Conservation (phyloP, 2,329 filamentous ascomycete genomes). For the Cercospora beticola region DNA sequence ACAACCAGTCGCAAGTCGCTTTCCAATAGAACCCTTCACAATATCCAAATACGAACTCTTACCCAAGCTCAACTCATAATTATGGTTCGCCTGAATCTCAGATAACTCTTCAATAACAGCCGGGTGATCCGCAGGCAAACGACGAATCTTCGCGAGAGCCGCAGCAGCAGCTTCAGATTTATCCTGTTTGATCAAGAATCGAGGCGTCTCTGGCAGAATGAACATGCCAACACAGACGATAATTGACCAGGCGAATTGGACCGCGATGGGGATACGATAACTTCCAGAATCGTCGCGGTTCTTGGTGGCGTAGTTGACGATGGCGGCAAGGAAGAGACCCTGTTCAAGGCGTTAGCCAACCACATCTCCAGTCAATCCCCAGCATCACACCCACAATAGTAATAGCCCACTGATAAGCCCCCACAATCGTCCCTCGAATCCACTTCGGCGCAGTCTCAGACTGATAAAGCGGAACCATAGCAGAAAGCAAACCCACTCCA, state of each 20-base stretch:
- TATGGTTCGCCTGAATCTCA: constrained; percentile 85
- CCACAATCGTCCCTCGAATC: constrained; percentile 56
- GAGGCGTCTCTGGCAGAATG: constrained; percentile 39
- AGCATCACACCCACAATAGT: constrained; percentile 47
- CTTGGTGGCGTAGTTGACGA: constrained; percentile 66
- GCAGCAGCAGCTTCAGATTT: constrained; percentile 32
- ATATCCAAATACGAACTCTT: constrained; percentile 62
- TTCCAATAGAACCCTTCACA: constrained; percentile 62
- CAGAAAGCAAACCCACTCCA: constrained; percentile 38
- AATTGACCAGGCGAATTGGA: constrained; percentile 40
- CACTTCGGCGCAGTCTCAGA: constrained; percentile 48
- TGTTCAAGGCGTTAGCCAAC: constrained; percentile 13
- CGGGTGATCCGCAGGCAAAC: constrained; percentile 68
- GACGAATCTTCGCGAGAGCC: constrained; percentile 61
- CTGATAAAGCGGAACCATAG: constrained; percentile 59
- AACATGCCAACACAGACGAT: constrained; percentile 38
- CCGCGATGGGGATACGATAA: constrained; percentile 40
- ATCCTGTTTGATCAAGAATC: constrained; percentile 39
- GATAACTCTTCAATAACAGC: constrained; percentile 62
- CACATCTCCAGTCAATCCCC: neutral
- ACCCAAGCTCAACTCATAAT: constrained; percentile 69
- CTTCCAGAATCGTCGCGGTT: constrained; percentile 36
- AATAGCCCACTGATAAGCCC: constrained; percentile 56
- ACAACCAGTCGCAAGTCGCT: constrained; percentile 70
- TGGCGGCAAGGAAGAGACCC: constrained; percentile 65